Percentiles rank a stretch among this genome's conserved stretches.
These are phyloP conservation scores for Euptelea pleiosperma DNA, from an alignment of 164 flowering plant species.

Conservation along the genomic window DNA sequence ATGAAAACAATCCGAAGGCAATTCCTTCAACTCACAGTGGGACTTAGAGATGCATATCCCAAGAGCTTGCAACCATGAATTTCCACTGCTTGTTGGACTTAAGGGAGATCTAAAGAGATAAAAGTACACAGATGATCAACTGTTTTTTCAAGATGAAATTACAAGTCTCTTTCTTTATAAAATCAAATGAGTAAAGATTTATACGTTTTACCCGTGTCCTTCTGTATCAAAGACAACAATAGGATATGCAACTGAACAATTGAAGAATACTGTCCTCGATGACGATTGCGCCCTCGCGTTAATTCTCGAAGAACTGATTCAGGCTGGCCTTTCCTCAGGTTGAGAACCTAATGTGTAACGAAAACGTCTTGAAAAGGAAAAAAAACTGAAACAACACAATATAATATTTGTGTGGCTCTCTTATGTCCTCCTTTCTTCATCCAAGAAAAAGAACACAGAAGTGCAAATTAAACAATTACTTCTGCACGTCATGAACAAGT, in stretches of 20 bases:
- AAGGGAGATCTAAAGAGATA: slow-evolving; percentile 33
- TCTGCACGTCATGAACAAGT: too few relatives aligned
- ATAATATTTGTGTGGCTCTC: not conserved
- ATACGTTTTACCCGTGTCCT: slow-evolving; percentile 60
- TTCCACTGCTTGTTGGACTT: slow-evolving; percentile 27
- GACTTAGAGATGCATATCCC: slow-evolving; percentile 50
- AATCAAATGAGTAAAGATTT: not conserved
- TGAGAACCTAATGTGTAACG: slow-evolving; percentile 44
- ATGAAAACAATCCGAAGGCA: slow-evolving; percentile 31
- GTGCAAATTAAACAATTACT: not conserved
- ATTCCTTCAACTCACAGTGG: slow-evolving; percentile 25
- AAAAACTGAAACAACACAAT: not conserved
- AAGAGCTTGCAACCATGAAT: slow-evolving; percentile 61
- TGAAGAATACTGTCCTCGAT: slow-evolving; percentile 38
- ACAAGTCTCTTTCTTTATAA: not conserved
- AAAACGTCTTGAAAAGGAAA: not conserved
- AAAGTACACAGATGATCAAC: not conserved
- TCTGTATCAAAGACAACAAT: slow-evolving; percentile 43
- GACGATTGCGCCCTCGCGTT: slow-evolving; percentile 33
- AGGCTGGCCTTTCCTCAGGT: slow-evolving; percentile 57
- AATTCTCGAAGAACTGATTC: slow-evolving; percentile 63
- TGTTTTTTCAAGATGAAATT: not conserved
- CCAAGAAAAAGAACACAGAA: too few relatives aligned
- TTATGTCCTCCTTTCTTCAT: not conserved
- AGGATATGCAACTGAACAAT: slow-evolving; percentile 47